Conservation (phyloP, 768 basidiomycete species). For the Auricularia heimuer region DNA sequence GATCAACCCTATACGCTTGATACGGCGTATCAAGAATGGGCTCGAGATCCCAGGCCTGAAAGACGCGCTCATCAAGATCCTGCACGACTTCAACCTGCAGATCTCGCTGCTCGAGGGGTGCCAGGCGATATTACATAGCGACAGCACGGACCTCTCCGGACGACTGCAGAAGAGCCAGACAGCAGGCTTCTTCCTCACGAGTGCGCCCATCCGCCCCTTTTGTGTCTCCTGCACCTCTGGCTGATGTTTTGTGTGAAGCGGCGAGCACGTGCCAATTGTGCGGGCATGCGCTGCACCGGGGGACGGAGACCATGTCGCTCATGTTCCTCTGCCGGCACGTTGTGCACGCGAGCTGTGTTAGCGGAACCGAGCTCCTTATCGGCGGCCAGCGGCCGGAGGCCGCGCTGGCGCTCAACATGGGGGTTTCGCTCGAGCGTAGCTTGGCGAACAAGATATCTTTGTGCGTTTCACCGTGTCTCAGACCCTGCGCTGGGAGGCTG, state of each 20-base stretch:
- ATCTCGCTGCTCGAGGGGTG: slow-evolving; percentile 90
- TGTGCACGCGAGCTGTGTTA: slow-evolving; percentile 71
- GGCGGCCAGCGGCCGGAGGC: slow-evolving; percentile 48
- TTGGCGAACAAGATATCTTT: slow-evolving; percentile 67
- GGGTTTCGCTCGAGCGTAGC: slow-evolving; percentile 23
- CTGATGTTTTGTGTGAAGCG: slow-evolving; percentile 29
- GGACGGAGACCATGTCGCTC: slow-evolving; percentile 50
- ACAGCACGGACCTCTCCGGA: slow-evolving; percentile 62
- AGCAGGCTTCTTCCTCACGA: slow-evolving; percentile 64
- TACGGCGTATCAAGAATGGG: slow-evolving; percentile 91
- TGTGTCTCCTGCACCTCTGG: neutral
- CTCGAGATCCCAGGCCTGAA: slow-evolving; percentile 94
- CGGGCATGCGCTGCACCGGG: slow-evolving; percentile 42
- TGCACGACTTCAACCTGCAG: slow-evolving; percentile 93
- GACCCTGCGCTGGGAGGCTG: neutral
- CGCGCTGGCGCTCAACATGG: slow-evolving; percentile 31
- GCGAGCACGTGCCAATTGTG: slow-evolving; percentile 63
- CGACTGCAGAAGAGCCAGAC: slow-evolving; percentile 68
- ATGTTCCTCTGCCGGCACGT: slow-evolving; percentile 84
- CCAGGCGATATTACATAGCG: slow-evolving; percentile 74
- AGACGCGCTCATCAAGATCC: slow-evolving; percentile 88
- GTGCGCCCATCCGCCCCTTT: slow-evolving; percentile 32
- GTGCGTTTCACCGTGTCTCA: slow-evolving; percentile 35
- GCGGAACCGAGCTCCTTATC: slow-evolving; percentile 46
- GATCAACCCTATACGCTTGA: slow-evolving; percentile 89